Conservation (phyloP, 2,329 filamentous ascomycete species). For the Endoconidiophora polonica region DNA sequence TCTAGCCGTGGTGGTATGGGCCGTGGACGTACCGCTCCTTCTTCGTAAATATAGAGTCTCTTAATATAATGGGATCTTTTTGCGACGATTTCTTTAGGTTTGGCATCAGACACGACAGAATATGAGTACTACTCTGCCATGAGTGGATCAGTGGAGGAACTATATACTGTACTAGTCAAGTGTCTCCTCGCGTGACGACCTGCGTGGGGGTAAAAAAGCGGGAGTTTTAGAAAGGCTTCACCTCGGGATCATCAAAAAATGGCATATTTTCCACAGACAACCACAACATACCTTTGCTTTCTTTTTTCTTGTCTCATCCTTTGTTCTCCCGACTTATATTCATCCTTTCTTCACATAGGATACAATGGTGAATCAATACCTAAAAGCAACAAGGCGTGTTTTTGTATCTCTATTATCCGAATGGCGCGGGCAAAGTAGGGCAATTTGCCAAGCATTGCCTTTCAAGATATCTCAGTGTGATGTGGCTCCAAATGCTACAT, state of each 20-base stretch:
- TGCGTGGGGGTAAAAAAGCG: constrained; percentile 24
- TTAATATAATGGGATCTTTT: constrained; percentile 20
- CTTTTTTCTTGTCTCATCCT: background rate
- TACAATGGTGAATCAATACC: too few relatives aligned
- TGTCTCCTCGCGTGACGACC: constrained; percentile 25
- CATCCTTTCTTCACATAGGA: too few relatives aligned
- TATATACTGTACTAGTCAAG: constrained; percentile 20
- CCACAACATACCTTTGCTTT: background rate
- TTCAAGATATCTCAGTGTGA: too few relatives aligned
- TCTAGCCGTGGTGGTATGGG: constrained; percentile 69
- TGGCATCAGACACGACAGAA: constrained; percentile 18
- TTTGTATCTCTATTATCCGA: too few relatives aligned
- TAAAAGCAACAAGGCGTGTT: too few relatives aligned
- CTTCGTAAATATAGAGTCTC: constrained; percentile 36
- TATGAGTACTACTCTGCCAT: constrained; percentile 8
- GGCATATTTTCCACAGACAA: constrained; percentile 13
- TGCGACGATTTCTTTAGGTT: constrained; percentile 25
- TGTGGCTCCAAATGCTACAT: too few relatives aligned
- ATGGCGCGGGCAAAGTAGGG: too few relatives aligned
- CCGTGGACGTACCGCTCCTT: constrained; percentile 69
- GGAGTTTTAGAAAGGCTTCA: constrained; percentile 29
- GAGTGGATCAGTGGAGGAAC: constrained; percentile 20
- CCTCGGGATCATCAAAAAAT: constrained; percentile 32
- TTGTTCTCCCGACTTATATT: background rate
- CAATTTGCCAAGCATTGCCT: too few relatives aligned